phyloP scores from a whole-genome alignment of 768 basidiomycete species.

The Auricularia sp. region DNA sequence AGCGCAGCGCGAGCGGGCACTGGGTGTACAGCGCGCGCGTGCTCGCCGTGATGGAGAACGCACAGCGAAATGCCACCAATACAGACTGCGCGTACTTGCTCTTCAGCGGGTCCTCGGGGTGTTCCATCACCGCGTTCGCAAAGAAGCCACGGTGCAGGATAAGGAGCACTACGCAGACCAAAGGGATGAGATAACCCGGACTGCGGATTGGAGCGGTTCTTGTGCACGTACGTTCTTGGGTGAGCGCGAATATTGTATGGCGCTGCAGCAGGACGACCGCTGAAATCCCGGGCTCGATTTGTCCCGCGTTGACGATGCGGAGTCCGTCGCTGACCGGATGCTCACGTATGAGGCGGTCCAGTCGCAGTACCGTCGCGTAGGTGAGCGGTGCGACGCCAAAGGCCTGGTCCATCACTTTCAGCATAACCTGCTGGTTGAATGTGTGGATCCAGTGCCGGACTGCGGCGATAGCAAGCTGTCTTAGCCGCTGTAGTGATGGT shows the following conservation, averaged over 20 bases:
- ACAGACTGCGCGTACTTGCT: conserved; percentile 58
- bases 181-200: neutral
- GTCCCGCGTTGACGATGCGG: neutral
- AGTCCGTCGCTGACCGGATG: neutral
- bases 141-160: conserved; percentile 73
- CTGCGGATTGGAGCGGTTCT: neutral
- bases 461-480: conserved; percentile 37
- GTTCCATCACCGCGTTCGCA: conserved; percentile 56
- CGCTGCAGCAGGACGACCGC: conserved; percentile 44
- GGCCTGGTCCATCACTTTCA: conserved; percentile 60
- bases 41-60: conserved; percentile 44
- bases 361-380: conserved; percentile 55
- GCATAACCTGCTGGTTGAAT: conserved; percentile 52
- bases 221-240: neutral
- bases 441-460: conserved; percentile 63
- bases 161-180: conserved; percentile 40
- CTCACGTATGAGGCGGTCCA: conserved; percentile 25
- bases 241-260: conserved; percentile 48
- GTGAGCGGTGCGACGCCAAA: conserved; percentile 63
- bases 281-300: neutral
- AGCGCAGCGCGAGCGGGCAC: conserved; percentile 50
- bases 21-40: conserved; percentile 38
- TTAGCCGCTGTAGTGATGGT: conserved; percentile 18
- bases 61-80: conserved; percentile 56
- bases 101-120: conserved; percentile 56